Base-by-base conservation (phyloP, 225 moss, liverwort and hornwort species). In the Polytrichum commune region DNA sequence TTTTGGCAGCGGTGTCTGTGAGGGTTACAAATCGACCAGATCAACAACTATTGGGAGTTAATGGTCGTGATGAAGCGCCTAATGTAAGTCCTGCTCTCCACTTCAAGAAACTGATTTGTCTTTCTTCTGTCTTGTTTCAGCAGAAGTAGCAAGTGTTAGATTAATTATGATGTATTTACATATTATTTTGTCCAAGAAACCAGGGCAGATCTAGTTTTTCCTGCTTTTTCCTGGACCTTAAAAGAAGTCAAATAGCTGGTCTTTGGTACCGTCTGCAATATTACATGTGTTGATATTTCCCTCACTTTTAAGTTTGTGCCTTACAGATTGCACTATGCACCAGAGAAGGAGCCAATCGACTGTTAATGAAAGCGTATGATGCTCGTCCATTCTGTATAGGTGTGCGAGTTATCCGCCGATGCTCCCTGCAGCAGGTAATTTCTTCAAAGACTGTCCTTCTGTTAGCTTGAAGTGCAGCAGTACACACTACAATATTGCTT, bases 11-110 rank as follows among this genome's bases (percentile, higher is more conserved):
- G 54, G 84, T 76, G 66, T 62, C 84, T 58, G 92, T 96, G 70
- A 92, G 96, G 71, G 96, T 96, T 57, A 96, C 93, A 3, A 96
- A 96, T 80, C 85, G 96, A 80, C 96, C 96, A 69, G 92, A 92
- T 69, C 92, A 89, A 60, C 96, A 96, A 76, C 82, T 89, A 20
- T 84, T 96, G 24, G 96, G 96, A 84, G 90, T 89, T 68, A 96
- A 96, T 77, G 96, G 96, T 64, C 96, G 96, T 53, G 96, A 96
- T 68, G 96, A 96, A 85, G 96, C 92, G 30, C 93, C 93, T 74
- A 86, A 90, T 76, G 96, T 96, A 84, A 67, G 90, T 63, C 53
- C 70, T 6, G 7, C 6, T 20, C 22, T 58, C 27, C n/a, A 35
- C 26, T 61, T 61, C 13, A 16, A 62, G 18, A 62, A 23, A 0